phyloP scores from a whole-genome alignment of 306 rosid species.

The Malus asiatica region DNA sequence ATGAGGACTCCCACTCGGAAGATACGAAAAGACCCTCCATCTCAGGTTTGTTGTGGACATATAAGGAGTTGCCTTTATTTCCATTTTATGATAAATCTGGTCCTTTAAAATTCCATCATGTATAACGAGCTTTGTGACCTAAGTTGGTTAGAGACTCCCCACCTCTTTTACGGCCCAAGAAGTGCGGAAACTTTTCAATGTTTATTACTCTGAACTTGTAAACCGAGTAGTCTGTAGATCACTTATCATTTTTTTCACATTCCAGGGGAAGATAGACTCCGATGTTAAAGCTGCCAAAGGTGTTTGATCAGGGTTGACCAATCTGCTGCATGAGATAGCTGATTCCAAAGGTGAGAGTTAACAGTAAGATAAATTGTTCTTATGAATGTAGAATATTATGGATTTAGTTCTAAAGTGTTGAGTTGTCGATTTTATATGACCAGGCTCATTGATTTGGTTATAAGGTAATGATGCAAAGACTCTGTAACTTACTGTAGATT shows the following conservation, averaged over 20 bases:
- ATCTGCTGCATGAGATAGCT: not conserved
- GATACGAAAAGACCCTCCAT: conserved; percentile 42
- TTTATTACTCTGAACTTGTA: not conserved
- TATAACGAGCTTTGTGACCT: not conserved
- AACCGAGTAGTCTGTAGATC: not conserved
- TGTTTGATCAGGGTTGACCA: conserved; percentile 4
- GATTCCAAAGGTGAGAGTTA: not conserved
- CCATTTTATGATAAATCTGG: not conserved
- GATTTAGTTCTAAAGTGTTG: not conserved
- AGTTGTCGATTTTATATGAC: not conserved
- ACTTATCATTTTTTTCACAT: conserved; percentile 9
- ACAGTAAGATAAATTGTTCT: too few relatives aligned
- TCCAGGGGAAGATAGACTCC: conserved; percentile 54
- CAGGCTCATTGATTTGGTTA: not conserved
- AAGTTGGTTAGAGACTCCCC: not conserved
- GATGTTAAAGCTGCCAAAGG: conserved; percentile 63
- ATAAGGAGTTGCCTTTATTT: not conserved
- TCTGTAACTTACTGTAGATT: not conserved
- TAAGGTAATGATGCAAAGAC: not conserved
- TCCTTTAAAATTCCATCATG: not conserved
- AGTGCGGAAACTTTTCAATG: not conserved
- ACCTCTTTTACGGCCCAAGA: not conserved
- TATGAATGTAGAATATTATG: too few relatives aligned
- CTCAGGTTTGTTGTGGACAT: conserved; percentile 48
- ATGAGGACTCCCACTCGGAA: conserved; percentile 83